Conservation (phyloP, 495 filamentous ascomycete species). For the Tuber brumale region DNA sequence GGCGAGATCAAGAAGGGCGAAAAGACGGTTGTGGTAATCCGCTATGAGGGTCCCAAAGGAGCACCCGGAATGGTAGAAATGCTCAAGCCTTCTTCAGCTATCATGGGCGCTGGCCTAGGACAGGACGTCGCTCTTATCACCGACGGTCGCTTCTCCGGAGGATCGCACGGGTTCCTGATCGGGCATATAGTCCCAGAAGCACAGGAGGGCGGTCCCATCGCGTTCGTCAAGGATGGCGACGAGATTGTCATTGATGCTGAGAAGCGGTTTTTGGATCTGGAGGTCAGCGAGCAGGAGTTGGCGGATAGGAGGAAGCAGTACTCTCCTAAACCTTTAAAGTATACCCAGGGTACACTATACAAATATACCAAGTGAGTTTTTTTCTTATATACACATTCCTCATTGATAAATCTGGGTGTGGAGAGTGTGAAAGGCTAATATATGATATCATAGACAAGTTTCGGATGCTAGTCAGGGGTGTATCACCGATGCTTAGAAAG, state of each 20-base stretch:
- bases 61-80: constrained; percentile 83
- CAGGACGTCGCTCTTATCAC: constrained; percentile 76
- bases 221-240: constrained; percentile 62
- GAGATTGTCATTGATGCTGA: constrained; percentile 66
- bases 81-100: constrained; percentile 73
- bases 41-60: constrained; percentile 83
- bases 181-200: constrained; percentile 93
- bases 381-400: not conserved
- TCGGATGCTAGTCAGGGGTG: constrained; percentile 73
- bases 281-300: constrained; percentile 59
- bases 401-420: not conserved
- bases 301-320: constrained; percentile 57
- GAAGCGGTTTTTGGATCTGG: constrained; percentile 54
- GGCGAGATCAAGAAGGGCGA: constrained; percentile 90
- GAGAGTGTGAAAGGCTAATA: not conserved
- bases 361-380: constrained; percentile 62
- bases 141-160: constrained; percentile 70
- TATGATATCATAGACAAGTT: constrained; percentile 41
- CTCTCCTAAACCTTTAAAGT: constrained; percentile 60
- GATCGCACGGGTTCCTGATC: constrained; percentile 72
- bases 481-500: constrained; percentile 58
- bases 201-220: constrained; percentile 47
- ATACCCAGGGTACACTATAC: constrained; percentile 64
- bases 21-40: constrained; percentile 95
- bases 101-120: constrained; percentile 80